Percentiles rank a stretch among this genome's conserved stretches.
These are phyloP conservation scores for Rubus idaeus DNA, from an alignment of 306 rosid genomes.

Conservation along the genomic window DNA sequence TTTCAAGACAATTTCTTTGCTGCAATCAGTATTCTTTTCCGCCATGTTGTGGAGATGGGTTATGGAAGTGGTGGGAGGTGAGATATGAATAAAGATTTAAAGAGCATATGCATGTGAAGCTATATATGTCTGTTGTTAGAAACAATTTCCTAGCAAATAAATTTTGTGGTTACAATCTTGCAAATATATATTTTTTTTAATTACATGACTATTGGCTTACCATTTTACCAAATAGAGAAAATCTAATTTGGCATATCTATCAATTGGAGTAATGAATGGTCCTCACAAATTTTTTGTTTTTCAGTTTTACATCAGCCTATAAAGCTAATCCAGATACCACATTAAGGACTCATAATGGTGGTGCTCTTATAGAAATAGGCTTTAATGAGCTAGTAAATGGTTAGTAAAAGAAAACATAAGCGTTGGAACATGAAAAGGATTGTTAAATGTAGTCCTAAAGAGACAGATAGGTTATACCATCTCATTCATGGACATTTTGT, in stretches of 20 bases:
- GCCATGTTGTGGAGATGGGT: slow-evolving; percentile 6
- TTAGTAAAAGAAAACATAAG: background rate
- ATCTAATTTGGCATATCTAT: background rate
- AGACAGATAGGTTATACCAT: background rate
- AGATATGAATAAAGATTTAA: background rate
- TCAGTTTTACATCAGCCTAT: slow-evolving; percentile 4
- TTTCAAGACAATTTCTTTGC: slow-evolving; percentile 53
- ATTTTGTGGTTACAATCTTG: slow-evolving; percentile 8
- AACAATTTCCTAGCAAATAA: background rate
- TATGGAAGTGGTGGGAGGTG: background rate
- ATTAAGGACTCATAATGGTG: background rate
- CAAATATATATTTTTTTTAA: background rate
- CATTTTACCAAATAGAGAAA: background rate
- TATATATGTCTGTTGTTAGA: background rate
- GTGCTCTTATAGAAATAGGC: background rate
- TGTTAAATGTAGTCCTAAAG: background rate
- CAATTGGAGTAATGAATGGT: slow-evolving; percentile 3
- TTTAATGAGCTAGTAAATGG: background rate
- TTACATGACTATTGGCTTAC: background rate
- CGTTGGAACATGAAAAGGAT: background rate
- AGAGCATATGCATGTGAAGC: background rate
- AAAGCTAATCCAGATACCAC: background rate
- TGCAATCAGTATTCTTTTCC: slow-evolving; percentile 17
- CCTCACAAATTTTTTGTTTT: background rate
- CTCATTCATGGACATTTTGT: background rate